Evolutionary conservation across 2,329 filamentous ascomycete species (phyloP).

Genomic region (Apiospora kogelbergensis): DNA sequence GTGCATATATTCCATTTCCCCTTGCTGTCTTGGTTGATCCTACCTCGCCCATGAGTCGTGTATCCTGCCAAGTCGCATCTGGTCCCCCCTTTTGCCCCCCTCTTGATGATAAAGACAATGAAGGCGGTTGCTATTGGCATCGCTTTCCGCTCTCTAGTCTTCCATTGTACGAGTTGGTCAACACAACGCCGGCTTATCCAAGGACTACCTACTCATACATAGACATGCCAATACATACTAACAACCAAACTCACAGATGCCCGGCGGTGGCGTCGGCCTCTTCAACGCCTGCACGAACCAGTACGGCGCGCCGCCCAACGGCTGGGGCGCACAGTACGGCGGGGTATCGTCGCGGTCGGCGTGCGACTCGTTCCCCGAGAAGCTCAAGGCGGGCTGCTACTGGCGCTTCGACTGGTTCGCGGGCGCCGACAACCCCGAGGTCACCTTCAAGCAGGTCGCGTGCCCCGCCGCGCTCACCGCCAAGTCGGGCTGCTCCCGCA

Average conservation of each 20-base stretch:
- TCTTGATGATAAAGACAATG: background rate
- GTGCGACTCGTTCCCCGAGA: conserved; percentile 52
- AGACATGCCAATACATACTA: background rate
- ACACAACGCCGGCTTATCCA: background rate
- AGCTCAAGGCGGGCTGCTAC: conserved; percentile 57
- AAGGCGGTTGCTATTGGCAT: too few species aligned
- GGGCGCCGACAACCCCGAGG: conserved; percentile 56
- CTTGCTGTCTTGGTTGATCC: too few species aligned
- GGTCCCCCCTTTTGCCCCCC: background rate
- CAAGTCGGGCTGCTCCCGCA: conserved; percentile 35
- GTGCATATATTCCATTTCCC: background rate
- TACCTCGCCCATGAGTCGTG: background rate
- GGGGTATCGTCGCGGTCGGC: conserved; percentile 51
- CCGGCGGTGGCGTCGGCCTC: conserved; percentile 53
- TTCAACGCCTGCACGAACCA: conserved; percentile 49
- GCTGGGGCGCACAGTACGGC: conserved; percentile 60
- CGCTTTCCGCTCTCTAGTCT: background rate
- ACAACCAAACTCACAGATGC: conserved; percentile 32
- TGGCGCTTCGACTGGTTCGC: conserved; percentile 67
- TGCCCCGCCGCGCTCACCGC: conserved; percentile 51
- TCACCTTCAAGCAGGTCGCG: conserved; percentile 55
- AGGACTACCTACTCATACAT: background rate
- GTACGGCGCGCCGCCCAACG: conserved; percentile 44
- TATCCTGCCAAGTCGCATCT: background rate
- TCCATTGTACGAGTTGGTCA: too few species aligned